Percentiles rank a stretch among this genome's conserved stretches.
Evolutionary conservation across 352 stramenopile genomes (phyloP).

Genomic region (Pythium biforme): DNA sequence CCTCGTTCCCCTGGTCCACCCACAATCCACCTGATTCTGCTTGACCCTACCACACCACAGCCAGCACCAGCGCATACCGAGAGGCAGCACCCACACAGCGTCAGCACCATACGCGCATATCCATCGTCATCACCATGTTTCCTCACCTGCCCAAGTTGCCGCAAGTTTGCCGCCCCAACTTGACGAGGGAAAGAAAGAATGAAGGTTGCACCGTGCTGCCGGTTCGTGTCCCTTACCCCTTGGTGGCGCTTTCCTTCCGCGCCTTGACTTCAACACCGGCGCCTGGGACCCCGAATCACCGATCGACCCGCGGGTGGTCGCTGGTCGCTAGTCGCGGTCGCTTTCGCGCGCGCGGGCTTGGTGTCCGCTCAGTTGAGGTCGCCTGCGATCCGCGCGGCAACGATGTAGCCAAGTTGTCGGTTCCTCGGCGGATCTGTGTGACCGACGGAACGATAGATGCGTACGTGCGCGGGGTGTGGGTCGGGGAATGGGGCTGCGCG

Average conservation of each 20-base stretch:
- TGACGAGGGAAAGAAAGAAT: too few relatives aligned
- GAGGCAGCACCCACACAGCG: too few relatives aligned
- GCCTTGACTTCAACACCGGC: too few relatives aligned
- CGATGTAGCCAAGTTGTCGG: slow-evolving; percentile 8
- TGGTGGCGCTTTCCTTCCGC: neutral
- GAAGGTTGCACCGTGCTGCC: too few relatives aligned
- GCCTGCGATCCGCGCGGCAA: neutral
- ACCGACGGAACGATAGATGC: neutral
- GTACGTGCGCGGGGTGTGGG: slow-evolving; percentile 12
- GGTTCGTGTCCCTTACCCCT: neutral
- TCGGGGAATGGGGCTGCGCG: slow-evolving; percentile 20
- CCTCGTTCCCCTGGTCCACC: slow-evolving; percentile 11
- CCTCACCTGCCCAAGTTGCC: neutral
- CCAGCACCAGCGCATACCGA: neutral
- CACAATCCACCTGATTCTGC: slow-evolving; percentile 10
- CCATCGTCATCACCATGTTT: neutral
- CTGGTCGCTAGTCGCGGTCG: neutral
- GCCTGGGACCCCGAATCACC: neutral
- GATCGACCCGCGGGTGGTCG: too few relatives aligned
- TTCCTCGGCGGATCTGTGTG: neutral
- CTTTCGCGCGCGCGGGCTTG: neutral
- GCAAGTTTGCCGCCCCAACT: too few relatives aligned
- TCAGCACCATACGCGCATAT: neutral
- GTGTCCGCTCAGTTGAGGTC: slow-evolving; percentile 1
- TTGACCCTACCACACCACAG: slow-evolving; percentile 1